These are phyloP conservation scores for thale cress (Arabidopsis thaliana) DNA, from an alignment of 345 rosid species.

Conservation along the genomic window TAIR10.1 NC_003071.7:16693501-16694000, in stretches of 20 bases:
- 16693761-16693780: no score
- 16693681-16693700: slow-evolving; percentile 9
- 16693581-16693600: not conserved
- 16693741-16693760: no score
- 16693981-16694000: not conserved
- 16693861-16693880: not conserved
- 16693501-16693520: no score
- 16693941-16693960: slow-evolving; percentile 6
- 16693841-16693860: not conserved
- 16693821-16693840: not conserved
- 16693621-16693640: not conserved
- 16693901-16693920: not conserved
- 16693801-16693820: no score
- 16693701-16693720: not conserved
- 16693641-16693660: slow-evolving; percentile 2
- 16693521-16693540: no score
- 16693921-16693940: not conserved
- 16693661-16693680: not conserved
- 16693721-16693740: no score
- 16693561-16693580: not conserved
- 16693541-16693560: no score
- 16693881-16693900: not conserved
- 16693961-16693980: not conserved
- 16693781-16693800: no score
- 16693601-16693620: slow-evolving; percentile 7